These are phyloP conservation scores for Aspergillus egyptiacus DNA, from an alignment of 495 filamentous ascomycete species.

Conservation along the genomic window DNA sequence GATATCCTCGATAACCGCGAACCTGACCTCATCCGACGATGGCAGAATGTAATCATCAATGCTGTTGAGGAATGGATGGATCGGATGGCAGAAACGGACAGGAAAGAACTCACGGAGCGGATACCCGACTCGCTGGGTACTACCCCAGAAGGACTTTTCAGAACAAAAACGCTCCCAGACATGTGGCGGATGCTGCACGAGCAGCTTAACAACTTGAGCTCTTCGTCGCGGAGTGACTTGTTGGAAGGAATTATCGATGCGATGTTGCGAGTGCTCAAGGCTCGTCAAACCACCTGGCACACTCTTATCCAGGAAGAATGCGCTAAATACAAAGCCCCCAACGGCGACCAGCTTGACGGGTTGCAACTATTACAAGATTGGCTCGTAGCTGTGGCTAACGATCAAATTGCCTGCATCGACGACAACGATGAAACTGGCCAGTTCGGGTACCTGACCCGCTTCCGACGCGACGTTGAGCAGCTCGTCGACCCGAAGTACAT, in stretches of 20 bases:
- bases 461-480: conserved; percentile 69
- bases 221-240: conserved; percentile 77
- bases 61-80: conserved; percentile 98
- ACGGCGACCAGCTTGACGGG: conserved; percentile 62
- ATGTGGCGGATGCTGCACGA: conserved; percentile 98
- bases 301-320: conserved; percentile 83
- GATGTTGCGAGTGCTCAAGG: conserved; percentile 80
- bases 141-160: conserved; percentile 80
- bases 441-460: conserved; percentile 70
- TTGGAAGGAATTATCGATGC: conserved; percentile 89
- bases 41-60: conserved; percentile 87
- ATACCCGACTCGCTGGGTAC: conserved; percentile 74
- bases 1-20: conserved; percentile 85
- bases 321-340: conserved; percentile 56
- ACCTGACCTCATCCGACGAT: conserved; percentile 83
- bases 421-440: conserved; percentile 65
- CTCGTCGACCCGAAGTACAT: conserved; percentile 78
- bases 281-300: conserved; percentile 78
- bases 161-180: conserved; percentile 80
- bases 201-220: conserved; percentile 73
- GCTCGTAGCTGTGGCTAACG: conserved; percentile 94
- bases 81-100: conserved; percentile 74
- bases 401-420: conserved; percentile 96
- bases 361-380: conserved; percentile 82
- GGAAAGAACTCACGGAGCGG: conserved; percentile 68